Base-by-base conservation (phyloP, 306 rosid genomes). In the Cicer bijugum region DNA sequence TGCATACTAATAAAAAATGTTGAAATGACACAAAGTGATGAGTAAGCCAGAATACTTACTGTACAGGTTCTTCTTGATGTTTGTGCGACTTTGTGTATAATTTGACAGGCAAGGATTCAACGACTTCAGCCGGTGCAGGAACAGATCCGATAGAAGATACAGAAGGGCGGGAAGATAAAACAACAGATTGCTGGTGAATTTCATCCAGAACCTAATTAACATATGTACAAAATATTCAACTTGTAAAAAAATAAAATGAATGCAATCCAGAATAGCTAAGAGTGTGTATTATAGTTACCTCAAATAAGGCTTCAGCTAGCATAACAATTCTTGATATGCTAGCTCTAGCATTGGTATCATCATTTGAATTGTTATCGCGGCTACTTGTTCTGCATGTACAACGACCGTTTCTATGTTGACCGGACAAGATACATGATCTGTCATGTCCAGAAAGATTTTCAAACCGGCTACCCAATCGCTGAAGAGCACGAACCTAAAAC, bases 131-230 rank as follows among this genome's bases (percentile, higher is more conserved):
- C 12, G 96, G 99, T 1, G 99, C 99, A 53, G 99, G 99, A 82
- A 92, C 83, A 81, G 99, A 95, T 78, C 99, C 99, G 67, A 91
- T 91, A 28, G 97, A 88, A 76, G 99, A 92, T 53, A 92, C 93
- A 75, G 98, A 90, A 65, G 93, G 97, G 17, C 92, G 97, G 71
- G 99, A 86, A 59, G 99, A 88, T 78, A 91, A 84, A 82, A 94
- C 99, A 67, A 87, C 96, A 50, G 99, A 90, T 87, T 95, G 99
- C 97, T 95, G 99, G 89, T 95, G 99, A 90, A 95, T 95, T 89
- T 95, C 99, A 95, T 95, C 99, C 97, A 95, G 97, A 90, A 95
- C 99, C 99, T 95, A 95, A 86, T 95, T 80, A 89, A 86, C 77
- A 82, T 87, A 84, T 69, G 85, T 78, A 79, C 37, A 39, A 87